Evolutionary conservation across 2,329 filamentous ascomycete genomes (phyloP).

Genomic region (Ophiostoma ulmi): DNA sequence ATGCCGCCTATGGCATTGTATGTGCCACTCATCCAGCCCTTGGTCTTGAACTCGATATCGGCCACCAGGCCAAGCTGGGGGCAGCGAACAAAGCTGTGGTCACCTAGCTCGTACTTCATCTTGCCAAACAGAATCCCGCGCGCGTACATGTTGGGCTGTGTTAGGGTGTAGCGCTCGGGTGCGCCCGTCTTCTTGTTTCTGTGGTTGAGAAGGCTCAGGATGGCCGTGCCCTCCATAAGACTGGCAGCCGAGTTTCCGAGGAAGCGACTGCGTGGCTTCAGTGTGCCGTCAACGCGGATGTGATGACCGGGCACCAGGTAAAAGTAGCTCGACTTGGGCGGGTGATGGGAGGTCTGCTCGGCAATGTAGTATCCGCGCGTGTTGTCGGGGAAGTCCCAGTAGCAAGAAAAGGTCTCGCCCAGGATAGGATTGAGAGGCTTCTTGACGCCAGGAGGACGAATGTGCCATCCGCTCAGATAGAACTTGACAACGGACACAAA

Average conservation of each 20-base stretch:
- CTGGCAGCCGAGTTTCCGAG: conserved; percentile 95
- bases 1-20: conserved; percentile 93
- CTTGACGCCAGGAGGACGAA: conserved; percentile 97
- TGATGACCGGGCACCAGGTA: conserved; percentile 93
- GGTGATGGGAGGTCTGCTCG: conserved; percentile 96
- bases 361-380: conserved; percentile 92
- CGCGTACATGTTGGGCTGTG: conserved; percentile 98
- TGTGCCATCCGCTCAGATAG: conserved; percentile 97
- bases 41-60: conserved; percentile 97
- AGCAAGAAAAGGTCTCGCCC: conserved; percentile 89
- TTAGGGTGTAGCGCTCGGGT: conserved; percentile 86
- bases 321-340: conserved; percentile 98
- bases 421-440: conserved; percentile 96
- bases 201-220: conserved; percentile 75
- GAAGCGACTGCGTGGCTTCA: conserved; percentile 93
- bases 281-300: conserved; percentile 89
- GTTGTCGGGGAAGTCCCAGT: conserved; percentile 84
- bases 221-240: conserved; percentile 95
- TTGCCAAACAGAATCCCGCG: conserved; percentile 95
- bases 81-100: conserved; percentile 89
- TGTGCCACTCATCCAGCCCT: conserved; percentile 91
- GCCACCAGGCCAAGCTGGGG: conserved; percentile 80
- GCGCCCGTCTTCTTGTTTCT: conserved; percentile 57
- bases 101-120: conserved; percentile 98
- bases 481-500: conserved; percentile 97